A percentile compares a stretch with the other conserved stretches of the same genome.
Evolutionary conservation across 208 protist genomes (phyloP).

Genomic region (Strigomonas culicis): DNA sequence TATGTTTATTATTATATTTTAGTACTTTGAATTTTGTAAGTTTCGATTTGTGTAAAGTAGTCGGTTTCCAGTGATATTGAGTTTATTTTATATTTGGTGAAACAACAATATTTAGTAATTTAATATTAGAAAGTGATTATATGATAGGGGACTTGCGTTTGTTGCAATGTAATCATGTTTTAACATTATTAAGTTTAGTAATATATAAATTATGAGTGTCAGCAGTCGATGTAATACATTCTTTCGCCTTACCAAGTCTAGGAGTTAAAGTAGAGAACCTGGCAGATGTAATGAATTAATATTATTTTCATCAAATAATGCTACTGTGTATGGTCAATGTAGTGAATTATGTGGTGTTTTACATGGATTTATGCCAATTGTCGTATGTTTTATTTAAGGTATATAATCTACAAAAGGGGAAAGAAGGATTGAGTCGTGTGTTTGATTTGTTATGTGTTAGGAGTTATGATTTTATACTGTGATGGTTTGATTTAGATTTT

Average conservation of each 20-base stretch:
- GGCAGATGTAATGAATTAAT: slow-evolving; percentile 83
- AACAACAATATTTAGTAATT: slow-evolving; percentile 88
- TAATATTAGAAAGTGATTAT: slow-evolving; percentile 87
- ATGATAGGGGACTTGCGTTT: slow-evolving; percentile 75
- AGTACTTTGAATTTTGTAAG: slow-evolving; percentile 80
- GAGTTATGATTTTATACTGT: slow-evolving; percentile 89
- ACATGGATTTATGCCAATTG: slow-evolving; percentile 89
- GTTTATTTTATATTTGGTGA: slow-evolving; percentile 88
- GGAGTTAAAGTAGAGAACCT: slow-evolving; percentile 88
- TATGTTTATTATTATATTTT: slow-evolving; percentile 85
- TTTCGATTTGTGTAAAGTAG: slow-evolving; percentile 87
- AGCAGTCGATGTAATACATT: slow-evolving; percentile 82
- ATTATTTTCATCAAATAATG: slow-evolving; percentile 79
- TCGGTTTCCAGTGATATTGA: slow-evolving; percentile 85
- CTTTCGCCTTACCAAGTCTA: slow-evolving; percentile 76
- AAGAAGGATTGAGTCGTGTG: slow-evolving; percentile 88
- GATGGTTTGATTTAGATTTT: slow-evolving; percentile 91
- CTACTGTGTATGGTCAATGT: slow-evolving; percentile 83
- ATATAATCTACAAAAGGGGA: slow-evolving; percentile 83
- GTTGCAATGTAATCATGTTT: slow-evolving; percentile 85
- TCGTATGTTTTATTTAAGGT: slow-evolving; percentile 90
- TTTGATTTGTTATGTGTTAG: slow-evolving; percentile 92
- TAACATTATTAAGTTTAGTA: slow-evolving; percentile 85
- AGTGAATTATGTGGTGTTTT: slow-evolving; percentile 86
- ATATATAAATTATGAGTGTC: slow-evolving; percentile 88